Evolutionary conservation across 208 protist genomes (phyloP).

Genomic region (Leishmania martiniquensis): DNA sequence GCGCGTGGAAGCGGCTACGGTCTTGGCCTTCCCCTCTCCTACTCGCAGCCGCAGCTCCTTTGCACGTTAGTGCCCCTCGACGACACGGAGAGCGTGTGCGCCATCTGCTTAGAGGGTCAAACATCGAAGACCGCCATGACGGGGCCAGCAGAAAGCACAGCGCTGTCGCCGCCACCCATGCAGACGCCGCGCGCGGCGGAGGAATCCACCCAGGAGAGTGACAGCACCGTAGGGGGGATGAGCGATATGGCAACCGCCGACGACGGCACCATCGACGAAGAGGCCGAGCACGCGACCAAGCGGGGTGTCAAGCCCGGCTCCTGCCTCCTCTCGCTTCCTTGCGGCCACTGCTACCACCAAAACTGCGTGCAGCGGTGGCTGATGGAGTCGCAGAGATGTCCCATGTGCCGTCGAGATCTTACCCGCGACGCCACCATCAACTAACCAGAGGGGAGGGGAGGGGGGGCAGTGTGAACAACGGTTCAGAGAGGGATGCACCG

Average conservation of each 20-base stretch:
- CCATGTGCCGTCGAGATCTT: constrained; percentile 58
- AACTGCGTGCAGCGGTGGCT: constrained; percentile 82
- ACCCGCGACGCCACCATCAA: constrained; percentile 23
- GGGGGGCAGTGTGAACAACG: no score
- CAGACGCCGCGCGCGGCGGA: background rate
- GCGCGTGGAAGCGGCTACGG: background rate
- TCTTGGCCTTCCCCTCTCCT: constrained; percentile 5
- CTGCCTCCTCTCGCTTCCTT: constrained; percentile 51
- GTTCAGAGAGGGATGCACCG: no score
- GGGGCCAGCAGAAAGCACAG: background rate
- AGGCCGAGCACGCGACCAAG: constrained; percentile 6
- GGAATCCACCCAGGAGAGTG: background rate
- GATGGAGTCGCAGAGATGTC: constrained; percentile 49
- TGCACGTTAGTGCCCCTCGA: constrained; percentile 30
- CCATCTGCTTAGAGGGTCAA: constrained; percentile 31
- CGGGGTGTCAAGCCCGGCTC: constrained; percentile 44
- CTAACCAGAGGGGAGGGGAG: background rate
- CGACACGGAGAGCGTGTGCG: constrained; percentile 34
- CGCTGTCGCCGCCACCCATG: background rate
- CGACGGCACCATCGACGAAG: no score
- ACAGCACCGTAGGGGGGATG: background rate
- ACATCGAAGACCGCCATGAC: background rate
- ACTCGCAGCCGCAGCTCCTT: constrained; percentile 19
- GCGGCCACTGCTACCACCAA: constrained; percentile 63
- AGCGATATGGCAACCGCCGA: background rate